Conservation (phyloP, 225 moss, liverwort and hornwort species). For the Polytrichum formosum region DNA sequence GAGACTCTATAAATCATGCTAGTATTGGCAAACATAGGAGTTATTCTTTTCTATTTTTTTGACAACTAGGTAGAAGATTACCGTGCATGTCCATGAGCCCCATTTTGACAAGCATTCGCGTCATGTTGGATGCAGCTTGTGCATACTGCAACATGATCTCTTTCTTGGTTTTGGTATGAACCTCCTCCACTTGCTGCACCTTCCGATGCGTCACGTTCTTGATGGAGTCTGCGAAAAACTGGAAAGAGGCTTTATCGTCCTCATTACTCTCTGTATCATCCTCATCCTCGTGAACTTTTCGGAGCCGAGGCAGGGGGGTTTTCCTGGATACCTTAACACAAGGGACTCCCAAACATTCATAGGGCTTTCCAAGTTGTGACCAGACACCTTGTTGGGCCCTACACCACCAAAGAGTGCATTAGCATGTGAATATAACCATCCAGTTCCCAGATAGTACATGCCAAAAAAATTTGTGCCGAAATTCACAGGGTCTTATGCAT, state of each 20-base stretch:
- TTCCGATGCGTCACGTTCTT: background rate
- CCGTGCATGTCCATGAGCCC: conserved; percentile 16
- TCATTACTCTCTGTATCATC: background rate
- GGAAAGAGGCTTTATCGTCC: conserved; percentile 3
- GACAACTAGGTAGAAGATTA: background rate
- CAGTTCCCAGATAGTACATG: too few relatives aligned
- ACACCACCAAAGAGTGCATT: background rate
- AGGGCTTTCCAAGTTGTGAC: conserved; percentile 13
- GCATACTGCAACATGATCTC: conserved; percentile 7
- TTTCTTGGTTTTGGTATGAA: conserved; percentile 1
- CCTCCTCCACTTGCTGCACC: conserved; percentile 6
- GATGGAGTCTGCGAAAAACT: background rate
- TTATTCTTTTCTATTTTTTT: too few relatives aligned
- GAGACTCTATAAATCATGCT: too few relatives aligned
- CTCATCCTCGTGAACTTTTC: background rate
- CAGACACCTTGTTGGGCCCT: conserved; percentile 18
- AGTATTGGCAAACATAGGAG: too few relatives aligned
- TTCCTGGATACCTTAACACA: conserved; percentile 1
- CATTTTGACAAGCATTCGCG: conserved; percentile 17
- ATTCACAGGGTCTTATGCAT: too few relatives aligned
- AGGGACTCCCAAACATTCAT: conserved; percentile 8
- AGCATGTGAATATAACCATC: too few relatives aligned
- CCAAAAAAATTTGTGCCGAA: too few relatives aligned
- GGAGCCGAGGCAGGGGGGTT: conserved; percentile 3
- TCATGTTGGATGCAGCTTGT: conserved; percentile 4